Conservation (phyloP, 2,329 filamentous ascomycete genomes). For the Curvularia spicifera region DNA sequence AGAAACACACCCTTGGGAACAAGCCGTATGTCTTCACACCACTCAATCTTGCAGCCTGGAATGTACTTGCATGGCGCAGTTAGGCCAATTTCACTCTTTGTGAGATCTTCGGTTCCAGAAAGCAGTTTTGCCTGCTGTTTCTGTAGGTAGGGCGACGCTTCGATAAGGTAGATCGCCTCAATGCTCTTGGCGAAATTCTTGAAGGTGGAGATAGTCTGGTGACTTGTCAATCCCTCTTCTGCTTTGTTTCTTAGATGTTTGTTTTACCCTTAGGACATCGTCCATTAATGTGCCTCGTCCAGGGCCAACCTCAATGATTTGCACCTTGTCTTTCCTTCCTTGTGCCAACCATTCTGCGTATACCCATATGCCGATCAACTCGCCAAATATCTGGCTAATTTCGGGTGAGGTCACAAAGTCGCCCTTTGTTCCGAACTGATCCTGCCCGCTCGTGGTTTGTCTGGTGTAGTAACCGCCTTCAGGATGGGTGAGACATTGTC, state of each 20-base stretch:
- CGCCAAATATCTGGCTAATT: constrained; percentile 96
- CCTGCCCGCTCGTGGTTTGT: constrained; percentile 68
- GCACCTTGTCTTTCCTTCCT: constrained; percentile 74
- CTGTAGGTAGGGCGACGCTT: constrained; percentile 83
- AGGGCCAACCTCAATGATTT: constrained; percentile 92
- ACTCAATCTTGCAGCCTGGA: constrained; percentile 73
- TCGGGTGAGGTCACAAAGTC: constrained; percentile 98
- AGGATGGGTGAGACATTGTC: constrained; percentile 93
- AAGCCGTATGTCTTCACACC: constrained; percentile 89
- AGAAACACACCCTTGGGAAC: constrained; percentile 68
- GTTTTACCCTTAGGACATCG: constrained; percentile 83
- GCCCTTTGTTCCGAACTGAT: constrained; percentile 90
- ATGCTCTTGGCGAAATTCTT: constrained; percentile 76
- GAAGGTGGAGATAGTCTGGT: constrained; percentile 82
- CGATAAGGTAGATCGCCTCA: constrained; percentile 90
- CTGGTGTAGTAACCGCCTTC: constrained; percentile 93
- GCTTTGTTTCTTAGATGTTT: neutral
- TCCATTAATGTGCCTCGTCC: constrained; percentile 96
- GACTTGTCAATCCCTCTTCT: constrained; percentile 15
- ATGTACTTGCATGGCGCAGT: constrained; percentile 78
- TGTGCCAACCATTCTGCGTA: constrained; percentile 97
- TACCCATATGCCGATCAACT: constrained; percentile 92
- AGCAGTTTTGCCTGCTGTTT: constrained; percentile 80
- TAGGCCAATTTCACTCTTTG: constrained; percentile 75
- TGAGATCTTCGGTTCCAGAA: constrained; percentile 73